Evolutionary conservation across 768 basidiomycete genomes (phyloP).

Genomic region (Lentinus brumalis): DNA sequence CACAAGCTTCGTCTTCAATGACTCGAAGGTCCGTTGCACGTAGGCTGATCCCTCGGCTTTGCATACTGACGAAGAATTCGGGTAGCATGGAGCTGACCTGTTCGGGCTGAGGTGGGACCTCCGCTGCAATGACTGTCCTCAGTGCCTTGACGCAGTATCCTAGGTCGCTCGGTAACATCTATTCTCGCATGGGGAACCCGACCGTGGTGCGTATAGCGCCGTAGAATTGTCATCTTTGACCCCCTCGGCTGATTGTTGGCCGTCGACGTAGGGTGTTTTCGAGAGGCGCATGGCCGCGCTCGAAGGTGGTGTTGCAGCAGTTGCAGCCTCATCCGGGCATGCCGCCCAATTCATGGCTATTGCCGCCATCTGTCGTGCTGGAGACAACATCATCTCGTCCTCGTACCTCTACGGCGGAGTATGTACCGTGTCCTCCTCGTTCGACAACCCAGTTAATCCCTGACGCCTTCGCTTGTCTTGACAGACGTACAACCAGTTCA

Average conservation of each 20-base stretch:
- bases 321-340: conserved; percentile 75
- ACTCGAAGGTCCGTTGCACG: conserved; percentile 53
- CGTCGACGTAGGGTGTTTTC: conserved; percentile 62
- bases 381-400: conserved; percentile 81
- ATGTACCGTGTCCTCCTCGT: conserved; percentile 25
- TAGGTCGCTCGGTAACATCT: conserved; percentile 55
- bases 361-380: conserved; percentile 55
- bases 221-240: neutral
- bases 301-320: conserved; percentile 76
- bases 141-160: neutral
- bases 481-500: conserved; percentile 73
- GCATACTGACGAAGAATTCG: too few species aligned
- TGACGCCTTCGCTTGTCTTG: neutral
- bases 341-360: conserved; percentile 78
- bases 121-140: neutral
- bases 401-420: conserved; percentile 73
- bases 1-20: conserved; percentile 74
- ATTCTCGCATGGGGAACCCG: conserved; percentile 70
- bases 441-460: neutral
- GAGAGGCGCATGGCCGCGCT: conserved; percentile 78
- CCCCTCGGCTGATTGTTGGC: neutral
- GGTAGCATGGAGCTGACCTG: conserved; percentile 69
- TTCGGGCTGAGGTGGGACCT: conserved; percentile 55
- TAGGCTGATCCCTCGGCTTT: neutral
- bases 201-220: conserved; percentile 50